Percentiles rank a stretch among this genome's conserved stretches.
phyloP scores from a whole-genome alignment of 805 yeast genomes.

The Cephaloascus fragrans region DNA sequence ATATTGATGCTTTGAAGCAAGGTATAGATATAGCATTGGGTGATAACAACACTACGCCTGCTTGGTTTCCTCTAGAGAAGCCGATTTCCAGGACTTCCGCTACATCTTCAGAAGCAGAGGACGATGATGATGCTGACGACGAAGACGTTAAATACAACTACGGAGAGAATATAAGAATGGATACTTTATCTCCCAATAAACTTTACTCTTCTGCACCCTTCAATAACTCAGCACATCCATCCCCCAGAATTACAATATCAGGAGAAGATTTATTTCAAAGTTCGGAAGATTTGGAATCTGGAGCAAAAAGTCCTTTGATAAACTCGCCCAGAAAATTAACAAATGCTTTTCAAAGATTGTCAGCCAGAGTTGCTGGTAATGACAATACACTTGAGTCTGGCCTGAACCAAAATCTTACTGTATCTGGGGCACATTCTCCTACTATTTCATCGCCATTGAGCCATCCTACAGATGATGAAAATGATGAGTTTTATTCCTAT shows the following conservation, averaged over 20 bases:
- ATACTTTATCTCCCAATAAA: not conserved
- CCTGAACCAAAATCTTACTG: not conserved
- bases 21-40: not conserved
- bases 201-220: no score
- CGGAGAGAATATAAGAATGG: not conserved
- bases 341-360: slow-evolving; percentile 16
- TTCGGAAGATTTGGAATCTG: not conserved
- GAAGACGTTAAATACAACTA: slow-evolving; percentile 6
- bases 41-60: not conserved
- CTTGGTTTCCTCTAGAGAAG: not conserved
- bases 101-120: not conserved
- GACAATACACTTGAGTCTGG: not conserved
- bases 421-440: not conserved
- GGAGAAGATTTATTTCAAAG: not conserved
- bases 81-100: not conserved
- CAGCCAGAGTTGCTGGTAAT: slow-evolving; percentile 25
- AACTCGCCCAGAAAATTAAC: slow-evolving; percentile 14
- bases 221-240: not conserved
- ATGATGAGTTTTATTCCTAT: not conserved
- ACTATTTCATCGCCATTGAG: not conserved
- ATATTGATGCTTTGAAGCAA: not conserved
- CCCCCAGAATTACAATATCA: not conserved
- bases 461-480: not conserved
- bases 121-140: slow-evolving; percentile 41
- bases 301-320: not conserved